These are phyloP conservation scores for Rubus idaeus DNA, from an alignment of 306 rosid genomes.

Conservation along the genomic window DNA sequence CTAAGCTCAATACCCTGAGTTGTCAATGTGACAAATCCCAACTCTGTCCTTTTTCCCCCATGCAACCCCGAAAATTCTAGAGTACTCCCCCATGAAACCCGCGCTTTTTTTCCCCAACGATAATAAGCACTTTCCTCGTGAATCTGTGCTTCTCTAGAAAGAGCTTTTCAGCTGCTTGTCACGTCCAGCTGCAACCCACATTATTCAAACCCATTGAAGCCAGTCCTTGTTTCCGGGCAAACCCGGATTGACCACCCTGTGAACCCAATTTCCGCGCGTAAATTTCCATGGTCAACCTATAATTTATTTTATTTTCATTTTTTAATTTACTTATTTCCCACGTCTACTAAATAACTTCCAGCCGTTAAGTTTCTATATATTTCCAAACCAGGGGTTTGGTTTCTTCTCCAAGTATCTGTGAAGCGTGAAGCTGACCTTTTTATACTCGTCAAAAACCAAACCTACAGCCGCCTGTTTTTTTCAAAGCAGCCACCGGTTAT, in stretches of 20 bases:
- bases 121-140: background rate
- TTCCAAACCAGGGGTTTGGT: constrained; percentile 3
- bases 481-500: background rate
- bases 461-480: constrained; percentile 13
- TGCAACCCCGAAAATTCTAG: too few species aligned
- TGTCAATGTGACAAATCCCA: background rate
- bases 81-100: constrained; percentile 20
- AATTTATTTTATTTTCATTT: background rate
- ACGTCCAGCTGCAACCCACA: background rate
- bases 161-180: too few species aligned
- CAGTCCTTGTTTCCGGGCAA: background rate
- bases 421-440: background rate
- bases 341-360: background rate
- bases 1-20: background rate
- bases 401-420: constrained; percentile 7
- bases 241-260: constrained; percentile 2
- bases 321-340: background rate
- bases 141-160: background rate
- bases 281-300: background rate
- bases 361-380: background rate
- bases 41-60: background rate
- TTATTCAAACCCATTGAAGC: background rate
- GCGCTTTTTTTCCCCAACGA: background rate
- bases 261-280: background rate
- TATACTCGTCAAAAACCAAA: background rate